Evolutionary conservation across 257 asterid genomes (phyloP).

Genomic region (Solanum neorickii): DNA sequence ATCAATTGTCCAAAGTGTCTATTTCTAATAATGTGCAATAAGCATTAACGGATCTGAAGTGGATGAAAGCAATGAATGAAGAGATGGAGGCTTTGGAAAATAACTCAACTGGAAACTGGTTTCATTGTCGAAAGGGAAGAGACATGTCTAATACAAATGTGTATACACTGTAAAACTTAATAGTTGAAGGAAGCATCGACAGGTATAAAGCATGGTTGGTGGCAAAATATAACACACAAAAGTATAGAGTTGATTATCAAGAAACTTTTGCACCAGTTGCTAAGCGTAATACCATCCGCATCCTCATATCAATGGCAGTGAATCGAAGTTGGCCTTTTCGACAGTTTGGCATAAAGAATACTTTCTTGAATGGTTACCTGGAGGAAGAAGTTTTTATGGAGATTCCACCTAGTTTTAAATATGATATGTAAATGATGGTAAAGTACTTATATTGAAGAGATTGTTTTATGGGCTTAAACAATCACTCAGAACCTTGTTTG

Average conservation of each 20-base stretch:
- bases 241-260: background rate
- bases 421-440: background rate
- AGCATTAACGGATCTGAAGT: no score
- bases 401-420: background rate
- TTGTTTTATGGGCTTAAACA: background rate
- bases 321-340: background rate
- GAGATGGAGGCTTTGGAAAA: no score
- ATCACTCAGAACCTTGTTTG: no score
- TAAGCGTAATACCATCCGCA: background rate
- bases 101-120: no score
- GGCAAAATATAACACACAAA: background rate
- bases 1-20: no score
- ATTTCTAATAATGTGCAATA: no score
- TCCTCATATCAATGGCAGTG: background rate
- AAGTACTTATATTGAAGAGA: background rate
- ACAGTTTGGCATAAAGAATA: background rate
- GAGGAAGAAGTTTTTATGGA: background rate
- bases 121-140: no score
- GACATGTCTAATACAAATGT: no score
- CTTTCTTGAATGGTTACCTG: background rate
- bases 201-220: background rate
- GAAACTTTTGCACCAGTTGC: background rate
- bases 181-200: background rate
- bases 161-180: no score
- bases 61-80: no score